Evolutionary conservation across 345 rosid species (phyloP).

Genomic region (Isatis tinctoria): DNA sequence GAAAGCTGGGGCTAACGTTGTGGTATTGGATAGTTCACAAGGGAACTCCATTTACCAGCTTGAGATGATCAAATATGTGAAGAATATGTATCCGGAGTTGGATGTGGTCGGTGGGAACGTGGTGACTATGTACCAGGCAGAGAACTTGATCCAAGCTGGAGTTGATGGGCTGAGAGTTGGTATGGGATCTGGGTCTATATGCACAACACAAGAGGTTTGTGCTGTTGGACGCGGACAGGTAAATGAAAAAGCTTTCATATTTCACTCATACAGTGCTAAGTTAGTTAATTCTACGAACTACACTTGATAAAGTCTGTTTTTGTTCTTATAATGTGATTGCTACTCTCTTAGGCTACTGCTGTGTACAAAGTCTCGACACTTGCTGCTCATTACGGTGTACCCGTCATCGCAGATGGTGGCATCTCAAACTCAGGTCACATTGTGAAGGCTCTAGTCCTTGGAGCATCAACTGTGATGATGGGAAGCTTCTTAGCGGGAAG

Average conservation of each 20-base stretch:
- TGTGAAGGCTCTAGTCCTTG: conserved; percentile 80
- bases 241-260: conserved; percentile 15
- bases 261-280: background rate
- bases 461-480: conserved; percentile 99
- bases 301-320: background rate
- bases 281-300: conserved; percentile 1
- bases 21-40: conserved; percentile 88
- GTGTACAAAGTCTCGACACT: conserved; percentile 85
- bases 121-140: conserved; percentile 80
- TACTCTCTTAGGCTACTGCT: conserved; percentile 68
- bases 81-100: conserved; percentile 60
- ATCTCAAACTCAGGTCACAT: conserved; percentile 91
- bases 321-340: background rate
- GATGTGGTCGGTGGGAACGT: conserved; percentile 90
- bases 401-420: conserved; percentile 96
- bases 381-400: conserved; percentile 68
- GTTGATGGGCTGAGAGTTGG: conserved; percentile 85
- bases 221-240: conserved; percentile 96
- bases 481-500: conserved; percentile 96
- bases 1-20: conserved; percentile 70
- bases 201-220: conserved; percentile 95
- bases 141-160: conserved; percentile 79
- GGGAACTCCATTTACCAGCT: conserved; percentile 86
- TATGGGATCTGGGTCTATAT: conserved; percentile 95
- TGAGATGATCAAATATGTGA: conserved; percentile 79